A percentile compares a stretch with the other conserved stretches of the same genome.
Evolutionary conservation across 164 flowering plant genomes (phyloP).

Genomic region (Cinnamomum chago): DNA sequence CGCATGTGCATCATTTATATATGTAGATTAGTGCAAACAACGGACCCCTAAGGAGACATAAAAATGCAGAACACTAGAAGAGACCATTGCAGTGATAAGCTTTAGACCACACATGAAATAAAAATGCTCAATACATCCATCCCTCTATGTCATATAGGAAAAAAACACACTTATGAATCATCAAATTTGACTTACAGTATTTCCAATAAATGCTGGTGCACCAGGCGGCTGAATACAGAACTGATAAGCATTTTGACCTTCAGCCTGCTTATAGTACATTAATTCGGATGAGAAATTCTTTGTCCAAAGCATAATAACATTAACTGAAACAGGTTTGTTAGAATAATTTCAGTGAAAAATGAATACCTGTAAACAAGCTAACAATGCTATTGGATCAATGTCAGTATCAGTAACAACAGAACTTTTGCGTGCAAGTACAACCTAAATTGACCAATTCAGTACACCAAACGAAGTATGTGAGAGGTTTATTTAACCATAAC

Average conservation of each 20-base stretch:
- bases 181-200: conserved; percentile 54
- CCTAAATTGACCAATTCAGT: conserved; percentile 39
- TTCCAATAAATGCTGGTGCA: conserved; percentile 90
- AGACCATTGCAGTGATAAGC: neutral
- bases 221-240: conserved; percentile 91
- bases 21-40: too few species aligned
- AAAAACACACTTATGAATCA: neutral
- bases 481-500: neutral
- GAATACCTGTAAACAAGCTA: conserved; percentile 74
- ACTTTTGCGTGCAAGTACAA: conserved; percentile 92
- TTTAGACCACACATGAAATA: neutral
- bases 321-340: neutral
- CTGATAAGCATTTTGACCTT: conserved; percentile 79
- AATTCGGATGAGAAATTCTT: neutral
- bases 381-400: conserved; percentile 72
- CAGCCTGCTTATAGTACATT: conserved; percentile 42
- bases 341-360: neutral
- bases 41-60: neutral
- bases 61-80: neutral
- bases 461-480: neutral
- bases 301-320: neutral
- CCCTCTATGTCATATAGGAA: neutral
- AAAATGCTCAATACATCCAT: neutral
- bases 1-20: too few species aligned
- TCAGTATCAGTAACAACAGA: conserved; percentile 49